Evolutionary conservation across 1,284 basidiomycete genomes (phyloP), one percentile per base, ranked within the genome.

Genomic region (Papiliotrema laurentii): DNA sequence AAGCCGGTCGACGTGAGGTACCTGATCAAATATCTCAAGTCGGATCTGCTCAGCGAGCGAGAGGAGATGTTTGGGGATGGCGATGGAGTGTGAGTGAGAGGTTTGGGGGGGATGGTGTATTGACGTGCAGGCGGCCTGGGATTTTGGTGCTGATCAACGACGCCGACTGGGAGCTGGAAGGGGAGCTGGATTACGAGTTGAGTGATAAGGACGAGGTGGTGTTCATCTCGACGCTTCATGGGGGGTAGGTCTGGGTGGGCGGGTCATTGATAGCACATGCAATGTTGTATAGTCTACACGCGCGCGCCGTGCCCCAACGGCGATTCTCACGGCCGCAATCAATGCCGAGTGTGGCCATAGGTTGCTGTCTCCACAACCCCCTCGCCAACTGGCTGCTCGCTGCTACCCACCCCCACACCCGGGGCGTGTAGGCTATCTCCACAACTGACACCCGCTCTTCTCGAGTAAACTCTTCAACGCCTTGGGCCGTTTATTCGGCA

Each of bases 111-210:
- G 41, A 16, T 31, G 21, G 37, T 22, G 16, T 21, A 26, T 41
- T 47, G 59, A 45, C 5, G 9, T 39, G 14, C 11, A 97, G 92
- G 16, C 90, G 94, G 13, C 94, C 94, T 0, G 94, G 94, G 0
- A 96, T 98, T 37, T 79, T 98, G 4, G 93, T 97, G 0, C 78
- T 98, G 26, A 84, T 98, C 56, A 98, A 97, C 69, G 89, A 97
- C 61, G 88, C 89, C 1, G 94, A 98, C 66, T 98, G 94, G 94
- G 94, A 97, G 69, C 79, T 98, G 10, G 93, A 97, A 68, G 92
- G 91, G 28, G 94, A 97, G 72, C 85, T 89, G 21, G 85, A 87
- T 26, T 97, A 96, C 68, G 77, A 77, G 55, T 72, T 97, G 50
- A 79, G 87, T 68, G 78, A 85, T 33, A 79, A 81, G 2, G 94